A percentile compares a stretch with the other conserved stretches of the same genome.
These are phyloP conservation scores for Micractinium sp. DNA, from an alignment of 139 green algal genomes.

Conservation along the genomic window DNA sequence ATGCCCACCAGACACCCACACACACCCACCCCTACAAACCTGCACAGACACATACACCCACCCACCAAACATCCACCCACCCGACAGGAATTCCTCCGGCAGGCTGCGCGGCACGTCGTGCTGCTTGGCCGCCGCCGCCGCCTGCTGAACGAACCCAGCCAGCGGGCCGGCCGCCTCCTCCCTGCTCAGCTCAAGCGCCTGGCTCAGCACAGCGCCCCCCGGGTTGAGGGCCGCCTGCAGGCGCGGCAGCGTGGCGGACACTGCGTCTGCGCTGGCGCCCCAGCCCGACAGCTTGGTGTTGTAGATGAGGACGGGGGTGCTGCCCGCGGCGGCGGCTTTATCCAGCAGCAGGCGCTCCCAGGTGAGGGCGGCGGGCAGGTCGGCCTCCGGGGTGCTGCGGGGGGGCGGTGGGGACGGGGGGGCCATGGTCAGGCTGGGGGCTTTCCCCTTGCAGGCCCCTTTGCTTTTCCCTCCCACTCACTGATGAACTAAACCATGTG, in stretches of 20 bases:
- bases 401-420: not conserved
- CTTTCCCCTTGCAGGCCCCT: too few relatives aligned
- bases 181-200: slow-evolving; percentile 40
- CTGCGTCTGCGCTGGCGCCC: not conserved
- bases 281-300: slow-evolving; percentile 41
- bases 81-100: slow-evolving; percentile 47
- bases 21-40: too few relatives aligned
- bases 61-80: not conserved
- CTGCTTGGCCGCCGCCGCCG: not conserved
- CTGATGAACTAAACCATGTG: too few relatives aligned
- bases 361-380: slow-evolving; percentile 12
- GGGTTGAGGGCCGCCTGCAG: slow-evolving; percentile 45
- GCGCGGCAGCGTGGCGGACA: not conserved
- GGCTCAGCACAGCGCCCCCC: not conserved
- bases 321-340: slow-evolving; percentile 44
- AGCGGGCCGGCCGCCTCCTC: slow-evolving; percentile 16
- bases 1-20: too few relatives aligned
- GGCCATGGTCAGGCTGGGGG: too few relatives aligned
- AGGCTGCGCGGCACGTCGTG: slow-evolving; percentile 33
- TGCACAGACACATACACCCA: too few relatives aligned
- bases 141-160: slow-evolving; percentile 45
- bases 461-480: too few relatives aligned
- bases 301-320: slow-evolving; percentile 53
- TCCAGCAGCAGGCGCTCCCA: slow-evolving; percentile 52
- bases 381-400: not conserved